These are phyloP conservation scores for Apiospora marii DNA, from an alignment of 2,329 filamentous ascomycete genomes.

Conservation along the genomic window DNA sequence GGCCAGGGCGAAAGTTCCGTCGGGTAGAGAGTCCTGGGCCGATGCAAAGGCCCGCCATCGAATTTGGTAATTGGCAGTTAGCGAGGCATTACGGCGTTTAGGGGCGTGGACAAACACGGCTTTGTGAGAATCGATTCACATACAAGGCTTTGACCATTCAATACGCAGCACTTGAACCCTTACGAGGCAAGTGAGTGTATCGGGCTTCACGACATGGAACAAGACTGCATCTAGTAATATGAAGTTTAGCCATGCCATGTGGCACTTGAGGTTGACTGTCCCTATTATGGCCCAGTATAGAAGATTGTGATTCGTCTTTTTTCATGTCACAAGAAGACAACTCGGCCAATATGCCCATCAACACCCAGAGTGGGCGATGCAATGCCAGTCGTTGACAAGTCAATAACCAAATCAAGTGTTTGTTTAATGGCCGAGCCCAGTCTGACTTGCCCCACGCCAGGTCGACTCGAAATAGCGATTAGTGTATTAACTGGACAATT, in stretches of 20 bases:
- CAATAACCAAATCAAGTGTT: neutral
- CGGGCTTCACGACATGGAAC: neutral
- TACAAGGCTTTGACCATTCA: neutral
- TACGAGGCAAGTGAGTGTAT: neutral
- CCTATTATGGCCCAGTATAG: neutral
- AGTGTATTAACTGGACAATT: neutral
- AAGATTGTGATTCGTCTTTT: neutral
- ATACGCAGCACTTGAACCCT: neutral
- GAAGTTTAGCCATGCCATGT: neutral
- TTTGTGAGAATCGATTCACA: neutral
- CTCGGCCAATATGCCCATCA: neutral
- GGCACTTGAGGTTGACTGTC: neutral
- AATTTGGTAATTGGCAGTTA: conserved; percentile 10
- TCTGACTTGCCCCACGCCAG: neutral
- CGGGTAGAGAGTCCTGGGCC: conserved; percentile 27
- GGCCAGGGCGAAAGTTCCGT: conserved; percentile 27
- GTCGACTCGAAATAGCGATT: neutral
- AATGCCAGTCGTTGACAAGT: neutral
- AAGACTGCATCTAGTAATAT: conserved; percentile 19
- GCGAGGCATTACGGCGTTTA: conserved; percentile 15
- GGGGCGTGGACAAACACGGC: conserved; percentile 6
- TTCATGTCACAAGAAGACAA: neutral
- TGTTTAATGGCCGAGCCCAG: neutral
- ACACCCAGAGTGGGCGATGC: neutral
- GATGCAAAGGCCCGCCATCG: neutral